phyloP scores from a whole-genome alignment of 495 filamentous ascomycete species.

The Penicillium diatomitis region DNA sequence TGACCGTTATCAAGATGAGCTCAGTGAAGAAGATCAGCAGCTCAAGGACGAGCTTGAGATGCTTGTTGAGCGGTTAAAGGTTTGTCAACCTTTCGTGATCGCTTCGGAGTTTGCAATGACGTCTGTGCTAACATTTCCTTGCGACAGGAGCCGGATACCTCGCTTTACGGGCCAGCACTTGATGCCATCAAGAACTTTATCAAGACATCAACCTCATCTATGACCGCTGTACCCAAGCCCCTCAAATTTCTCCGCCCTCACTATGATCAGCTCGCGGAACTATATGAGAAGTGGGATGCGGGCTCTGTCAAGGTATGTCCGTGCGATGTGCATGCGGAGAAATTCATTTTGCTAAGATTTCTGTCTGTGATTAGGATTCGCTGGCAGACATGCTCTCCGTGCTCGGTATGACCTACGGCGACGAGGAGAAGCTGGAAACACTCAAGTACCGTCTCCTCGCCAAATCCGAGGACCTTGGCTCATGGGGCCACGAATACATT shows the following conservation, averaged over 20 bases:
- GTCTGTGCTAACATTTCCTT: constrained; percentile 16
- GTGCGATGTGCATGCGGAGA: background rate
- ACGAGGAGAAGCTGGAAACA: constrained; percentile 90
- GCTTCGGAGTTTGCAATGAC: constrained; percentile 10
- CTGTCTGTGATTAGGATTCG: constrained; percentile 43
- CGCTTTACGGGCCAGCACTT: constrained; percentile 83
- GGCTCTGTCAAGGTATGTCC: constrained; percentile 66
- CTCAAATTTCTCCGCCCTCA: constrained; percentile 96
- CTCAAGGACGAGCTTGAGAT: constrained; percentile 97
- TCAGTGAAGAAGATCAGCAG: constrained; percentile 96
- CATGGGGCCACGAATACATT: constrained; percentile 98
- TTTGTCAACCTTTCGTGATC: constrained; percentile 29
- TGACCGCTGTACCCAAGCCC: constrained; percentile 98
- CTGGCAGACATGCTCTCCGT: constrained; percentile 94
- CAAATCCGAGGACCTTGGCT: constrained; percentile 83
- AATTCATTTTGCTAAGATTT: background rate
- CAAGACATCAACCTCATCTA: constrained; percentile 96
- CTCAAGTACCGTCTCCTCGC: constrained; percentile 89
- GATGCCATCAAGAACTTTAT: constrained; percentile 96
- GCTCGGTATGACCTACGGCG: constrained; percentile 97
- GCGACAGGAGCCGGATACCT: constrained; percentile 69
- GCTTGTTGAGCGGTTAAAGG: constrained; percentile 91
- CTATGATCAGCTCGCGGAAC: constrained; percentile 73
- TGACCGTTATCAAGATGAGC: constrained; percentile 54
- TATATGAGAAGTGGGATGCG: constrained; percentile 80